Conservation (phyloP, 257 asterid species). For the Dorcoceras hygrometricum region DNA sequence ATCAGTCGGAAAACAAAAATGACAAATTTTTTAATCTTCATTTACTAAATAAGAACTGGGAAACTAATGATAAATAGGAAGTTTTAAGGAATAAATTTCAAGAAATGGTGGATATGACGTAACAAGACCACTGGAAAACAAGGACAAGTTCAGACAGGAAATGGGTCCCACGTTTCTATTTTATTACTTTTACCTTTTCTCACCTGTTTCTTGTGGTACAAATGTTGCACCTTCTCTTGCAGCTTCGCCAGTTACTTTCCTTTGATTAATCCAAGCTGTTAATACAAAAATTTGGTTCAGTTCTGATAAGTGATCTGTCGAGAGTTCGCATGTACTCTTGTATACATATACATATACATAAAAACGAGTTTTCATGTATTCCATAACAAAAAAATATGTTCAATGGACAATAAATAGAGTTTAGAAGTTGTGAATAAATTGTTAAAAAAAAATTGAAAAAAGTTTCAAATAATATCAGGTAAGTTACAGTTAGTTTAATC, state of each 20-base stretch:
- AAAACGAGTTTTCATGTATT: no score
- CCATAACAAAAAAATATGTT: no score
- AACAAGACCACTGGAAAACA: conserved; percentile 56
- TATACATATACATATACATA: no score
- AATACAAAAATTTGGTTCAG: conserved; percentile 19
- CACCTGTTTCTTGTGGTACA: conserved; percentile 22
- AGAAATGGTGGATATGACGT: conserved; percentile 34
- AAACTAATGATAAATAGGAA: background rate
- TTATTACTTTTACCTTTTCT: conserved; percentile 22
- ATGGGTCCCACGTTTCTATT: conserved; percentile 48
- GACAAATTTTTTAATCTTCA: conserved; percentile 12
- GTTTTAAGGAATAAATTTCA: background rate
- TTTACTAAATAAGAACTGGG: background rate
- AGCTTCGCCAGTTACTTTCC: conserved; percentile 19
- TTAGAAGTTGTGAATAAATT: no score
- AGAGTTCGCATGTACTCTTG: no score
- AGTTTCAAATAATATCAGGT: no score
- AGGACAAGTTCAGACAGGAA: conserved; percentile 35
- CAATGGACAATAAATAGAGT: no score
- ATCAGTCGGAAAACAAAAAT: conserved; percentile 23
- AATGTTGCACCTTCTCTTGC: conserved; percentile 24
- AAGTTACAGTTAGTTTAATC: no score
- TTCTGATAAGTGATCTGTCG: conserved; percentile 19
- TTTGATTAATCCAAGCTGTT: conserved; percentile 14
- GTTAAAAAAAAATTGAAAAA: no score